Evolutionary conservation across 805 yeast species (phyloP).

Genomic region (Grigorovia yakushimaensis): DNA sequence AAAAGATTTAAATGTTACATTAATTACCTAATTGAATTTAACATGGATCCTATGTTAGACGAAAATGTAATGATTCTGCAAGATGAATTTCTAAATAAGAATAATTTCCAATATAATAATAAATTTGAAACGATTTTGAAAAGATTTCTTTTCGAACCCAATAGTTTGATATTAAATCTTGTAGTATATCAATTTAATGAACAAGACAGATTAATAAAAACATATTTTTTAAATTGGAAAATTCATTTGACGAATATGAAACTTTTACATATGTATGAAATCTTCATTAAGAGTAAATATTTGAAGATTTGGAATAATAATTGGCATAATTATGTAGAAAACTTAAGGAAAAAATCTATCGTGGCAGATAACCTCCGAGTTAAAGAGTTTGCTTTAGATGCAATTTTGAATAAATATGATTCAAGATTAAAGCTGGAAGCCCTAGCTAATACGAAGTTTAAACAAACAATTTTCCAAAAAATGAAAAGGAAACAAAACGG

Average conservation of each 20-base stretch:
- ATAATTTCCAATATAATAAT: conserved; percentile 10
- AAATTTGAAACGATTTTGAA: conserved; percentile 11
- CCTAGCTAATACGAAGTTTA: conserved; percentile 19
- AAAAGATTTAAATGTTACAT: conserved; percentile 18
- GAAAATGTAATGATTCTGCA: conserved; percentile 13
- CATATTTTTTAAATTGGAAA: conserved; percentile 14
- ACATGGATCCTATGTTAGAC: conserved; percentile 17
- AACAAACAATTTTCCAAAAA: conserved; percentile 10
- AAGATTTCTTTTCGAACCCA: conserved; percentile 19
- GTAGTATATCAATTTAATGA: conserved; percentile 13
- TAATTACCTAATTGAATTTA: conserved; percentile 9
- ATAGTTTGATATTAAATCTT: conserved; percentile 16
- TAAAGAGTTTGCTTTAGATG: conserved; percentile 12
- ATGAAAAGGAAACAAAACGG: conserved; percentile 1
- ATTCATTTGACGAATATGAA: conserved; percentile 1
- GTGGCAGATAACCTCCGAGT: conserved; percentile 12
- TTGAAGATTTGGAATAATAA: conserved; percentile 1
- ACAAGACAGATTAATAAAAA: conserved; percentile 4
- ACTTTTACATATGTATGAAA: conserved; percentile 3
- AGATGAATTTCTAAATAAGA: conserved; percentile 13
- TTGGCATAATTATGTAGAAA: neutral
- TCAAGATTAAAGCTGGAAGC: conserved; percentile 11
- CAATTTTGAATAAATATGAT: conserved; percentile 4
- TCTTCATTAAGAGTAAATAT: conserved; percentile 5
- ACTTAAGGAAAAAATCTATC: neutral